These are phyloP conservation scores for Ceriops decandra DNA, from an alignment of 345 rosid species.

Conservation along the genomic window DNA sequence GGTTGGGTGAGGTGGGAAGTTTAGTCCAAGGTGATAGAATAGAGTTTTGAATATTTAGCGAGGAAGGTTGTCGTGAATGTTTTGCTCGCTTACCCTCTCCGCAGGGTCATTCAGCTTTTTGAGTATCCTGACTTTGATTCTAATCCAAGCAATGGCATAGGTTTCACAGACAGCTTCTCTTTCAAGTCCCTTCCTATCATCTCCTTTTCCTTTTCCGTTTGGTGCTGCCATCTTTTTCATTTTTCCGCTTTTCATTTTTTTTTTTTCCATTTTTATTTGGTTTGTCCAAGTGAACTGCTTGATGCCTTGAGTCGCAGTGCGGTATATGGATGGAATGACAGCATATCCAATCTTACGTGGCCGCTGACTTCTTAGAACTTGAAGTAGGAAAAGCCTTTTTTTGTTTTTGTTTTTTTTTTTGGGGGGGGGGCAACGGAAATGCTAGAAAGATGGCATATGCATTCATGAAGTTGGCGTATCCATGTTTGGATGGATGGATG, in stretches of 20 bases:
- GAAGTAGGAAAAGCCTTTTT: too few relatives aligned
- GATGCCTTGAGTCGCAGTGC: too few relatives aligned
- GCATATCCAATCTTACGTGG: too few relatives aligned
- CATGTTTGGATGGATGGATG: too few relatives aligned
- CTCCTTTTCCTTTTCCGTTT: conserved; percentile 11
- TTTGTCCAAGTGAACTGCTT: too few relatives aligned
- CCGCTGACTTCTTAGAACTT: too few relatives aligned
- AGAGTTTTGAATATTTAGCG: conserved; percentile 24
- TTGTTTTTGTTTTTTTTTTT: too few relatives aligned
- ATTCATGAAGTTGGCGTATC: too few relatives aligned
- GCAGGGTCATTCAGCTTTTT: conserved; percentile 16
- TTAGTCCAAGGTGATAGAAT: conserved; percentile 28
- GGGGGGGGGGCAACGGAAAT: too few relatives aligned
- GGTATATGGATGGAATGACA: too few relatives aligned
- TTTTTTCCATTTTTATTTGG: neutral
- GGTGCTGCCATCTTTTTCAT: neutral
- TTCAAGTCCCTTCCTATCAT: conserved; percentile 28
- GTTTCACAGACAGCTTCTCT: conserved; percentile 36
- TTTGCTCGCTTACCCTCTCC: conserved; percentile 31
- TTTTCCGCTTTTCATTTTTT: neutral
- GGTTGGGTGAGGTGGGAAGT: conserved; percentile 71
- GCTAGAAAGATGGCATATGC: too few relatives aligned
- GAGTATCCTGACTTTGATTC: conserved; percentile 55
- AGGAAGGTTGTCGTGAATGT: conserved; percentile 65
- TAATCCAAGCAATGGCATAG: conserved; percentile 62